A percentile compares a stretch with the other conserved stretches of the same genome.
Conservation (phyloP, 768 basidiomycete genomes). For the Tylopilus subfusipes region DNA sequence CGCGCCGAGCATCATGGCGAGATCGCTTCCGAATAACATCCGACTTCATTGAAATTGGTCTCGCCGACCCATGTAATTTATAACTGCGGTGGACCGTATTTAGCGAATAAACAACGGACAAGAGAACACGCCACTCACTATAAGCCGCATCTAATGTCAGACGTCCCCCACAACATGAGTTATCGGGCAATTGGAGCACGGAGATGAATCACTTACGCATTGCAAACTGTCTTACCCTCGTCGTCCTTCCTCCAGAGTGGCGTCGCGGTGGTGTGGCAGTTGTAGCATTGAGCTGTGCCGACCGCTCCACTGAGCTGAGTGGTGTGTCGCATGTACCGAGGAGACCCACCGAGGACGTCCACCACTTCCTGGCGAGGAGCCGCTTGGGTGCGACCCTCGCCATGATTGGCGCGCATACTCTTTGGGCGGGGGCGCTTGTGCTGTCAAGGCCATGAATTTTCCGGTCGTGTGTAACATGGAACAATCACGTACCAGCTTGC, state of each 20-base stretch:
- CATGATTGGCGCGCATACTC: constrained; percentile 76
- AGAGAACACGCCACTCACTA: constrained; percentile 46
- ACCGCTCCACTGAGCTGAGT: constrained; percentile 28
- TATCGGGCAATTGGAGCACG: constrained; percentile 3
- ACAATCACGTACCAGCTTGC: constrained; percentile 61
- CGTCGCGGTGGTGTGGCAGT: constrained; percentile 86
- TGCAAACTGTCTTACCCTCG: constrained; percentile 88
- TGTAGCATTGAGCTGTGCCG: constrained; percentile 76
- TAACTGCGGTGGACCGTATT: constrained; percentile 40
- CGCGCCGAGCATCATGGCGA: constrained; percentile 70
- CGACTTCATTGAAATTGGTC: constrained; percentile 89
- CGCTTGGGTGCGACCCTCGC: constrained; percentile 64
- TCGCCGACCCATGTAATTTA: constrained; percentile 80
- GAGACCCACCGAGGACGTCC: constrained; percentile 67
- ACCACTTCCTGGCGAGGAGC: constrained; percentile 66
- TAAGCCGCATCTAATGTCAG: constrained; percentile 59
- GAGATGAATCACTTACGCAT: constrained; percentile 65
- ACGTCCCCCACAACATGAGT: constrained; percentile 9
- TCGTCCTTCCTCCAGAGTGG: constrained; percentile 90
- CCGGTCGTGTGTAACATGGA: not conserved
- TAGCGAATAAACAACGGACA: constrained; percentile 1
- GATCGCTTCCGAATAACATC: constrained; percentile 88
- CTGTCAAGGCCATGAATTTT: constrained; percentile 32
- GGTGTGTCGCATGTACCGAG: constrained; percentile 28
- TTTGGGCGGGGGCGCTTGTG: constrained; percentile 88